Evolutionary conservation across 192 early-diverging fungal species (phyloP).

Genomic region (Backusella tuberculispora): DNA sequence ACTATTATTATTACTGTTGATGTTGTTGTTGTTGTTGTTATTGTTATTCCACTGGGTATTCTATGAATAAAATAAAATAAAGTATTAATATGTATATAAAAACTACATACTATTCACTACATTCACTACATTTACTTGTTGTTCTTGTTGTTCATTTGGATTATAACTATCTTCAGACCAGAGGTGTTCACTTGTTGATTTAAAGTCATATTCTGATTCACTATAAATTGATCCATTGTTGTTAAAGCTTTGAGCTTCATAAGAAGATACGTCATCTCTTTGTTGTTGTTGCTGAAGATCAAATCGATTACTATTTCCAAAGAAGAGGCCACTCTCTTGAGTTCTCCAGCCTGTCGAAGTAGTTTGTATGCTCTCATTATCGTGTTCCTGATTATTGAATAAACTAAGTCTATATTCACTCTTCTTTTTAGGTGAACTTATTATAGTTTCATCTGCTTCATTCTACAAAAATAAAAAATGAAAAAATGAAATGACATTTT

Average conservation of each 20-base stretch:
- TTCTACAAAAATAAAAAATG: not conserved
- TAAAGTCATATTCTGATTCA: conserved; percentile 1
- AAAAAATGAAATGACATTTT: no score
- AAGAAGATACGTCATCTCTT: not conserved
- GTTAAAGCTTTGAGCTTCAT: not conserved
- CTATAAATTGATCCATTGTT: conserved; percentile 7
- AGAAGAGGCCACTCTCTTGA: not conserved
- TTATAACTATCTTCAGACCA: conserved; percentile 13
- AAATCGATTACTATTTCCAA: not conserved
- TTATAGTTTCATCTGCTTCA: not conserved
- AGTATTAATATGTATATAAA: not conserved
- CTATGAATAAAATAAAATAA: not conserved
- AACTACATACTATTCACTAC: not conserved
- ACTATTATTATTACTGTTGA: not conserved
- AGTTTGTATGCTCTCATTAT: conserved; percentile 1
- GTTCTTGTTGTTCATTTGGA: not conserved
- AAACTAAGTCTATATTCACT: conserved; percentile 4
- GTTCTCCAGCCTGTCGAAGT: not conserved
- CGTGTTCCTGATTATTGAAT: not conserved
- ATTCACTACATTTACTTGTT: not conserved
- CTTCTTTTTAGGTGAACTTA: not conserved
- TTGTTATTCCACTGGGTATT: conserved; percentile 7
- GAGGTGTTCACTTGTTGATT: not conserved
- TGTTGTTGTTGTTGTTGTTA: not conserved
- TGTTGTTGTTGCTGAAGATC: not conserved